Evolutionary conservation across 352 stramenopile species (phyloP).

Genomic region (Globisporangium recalcitrans): DNA sequence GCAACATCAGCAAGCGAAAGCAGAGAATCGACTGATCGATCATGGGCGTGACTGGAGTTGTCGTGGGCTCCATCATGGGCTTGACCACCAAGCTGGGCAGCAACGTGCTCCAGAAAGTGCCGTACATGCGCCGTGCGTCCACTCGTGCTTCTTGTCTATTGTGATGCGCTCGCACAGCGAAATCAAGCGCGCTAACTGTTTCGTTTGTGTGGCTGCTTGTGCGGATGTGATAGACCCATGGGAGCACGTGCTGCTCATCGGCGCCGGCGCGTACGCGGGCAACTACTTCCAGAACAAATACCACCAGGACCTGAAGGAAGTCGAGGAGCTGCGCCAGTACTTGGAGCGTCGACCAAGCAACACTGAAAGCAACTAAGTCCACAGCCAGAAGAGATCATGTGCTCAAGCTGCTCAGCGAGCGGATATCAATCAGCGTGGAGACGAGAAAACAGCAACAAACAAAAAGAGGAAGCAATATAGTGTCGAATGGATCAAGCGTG

Average conservation of each 20-base stretch:
- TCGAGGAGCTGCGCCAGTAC: slow-evolving; percentile 71
- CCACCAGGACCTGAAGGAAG: slow-evolving; percentile 61
- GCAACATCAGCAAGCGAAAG: slow-evolving; percentile 8
- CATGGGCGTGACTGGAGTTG: slow-evolving; percentile 71
- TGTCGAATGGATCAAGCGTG: not conserved
- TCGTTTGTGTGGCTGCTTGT: not conserved
- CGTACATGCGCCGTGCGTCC: slow-evolving; percentile 76
- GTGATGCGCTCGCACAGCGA: not conserved
- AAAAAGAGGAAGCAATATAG: slow-evolving; percentile 1
- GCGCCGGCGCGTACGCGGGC: slow-evolving; percentile 49
- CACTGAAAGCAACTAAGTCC: slow-evolving; percentile 33
- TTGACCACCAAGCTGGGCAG: slow-evolving; percentile 80
- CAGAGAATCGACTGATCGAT: not conserved
- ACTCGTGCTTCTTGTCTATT: not conserved
- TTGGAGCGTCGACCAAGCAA: slow-evolving; percentile 57
- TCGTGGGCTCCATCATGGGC: slow-evolving; percentile 64
- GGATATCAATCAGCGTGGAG: not conserved
- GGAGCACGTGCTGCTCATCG: slow-evolving; percentile 77
- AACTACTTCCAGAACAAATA: slow-evolving; percentile 74
- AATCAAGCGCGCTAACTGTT: not conserved
- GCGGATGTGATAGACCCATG: slow-evolving; percentile 47
- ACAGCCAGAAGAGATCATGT: no score
- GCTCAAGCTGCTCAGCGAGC: not conserved
- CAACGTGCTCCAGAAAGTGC: slow-evolving; percentile 80
- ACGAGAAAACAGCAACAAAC: not conserved